Evolutionary conservation across 2,329 filamentous ascomycete species (phyloP), one percentile per base, ranked within the genome.

Genomic region (Madurella mycetomatis): DNA sequence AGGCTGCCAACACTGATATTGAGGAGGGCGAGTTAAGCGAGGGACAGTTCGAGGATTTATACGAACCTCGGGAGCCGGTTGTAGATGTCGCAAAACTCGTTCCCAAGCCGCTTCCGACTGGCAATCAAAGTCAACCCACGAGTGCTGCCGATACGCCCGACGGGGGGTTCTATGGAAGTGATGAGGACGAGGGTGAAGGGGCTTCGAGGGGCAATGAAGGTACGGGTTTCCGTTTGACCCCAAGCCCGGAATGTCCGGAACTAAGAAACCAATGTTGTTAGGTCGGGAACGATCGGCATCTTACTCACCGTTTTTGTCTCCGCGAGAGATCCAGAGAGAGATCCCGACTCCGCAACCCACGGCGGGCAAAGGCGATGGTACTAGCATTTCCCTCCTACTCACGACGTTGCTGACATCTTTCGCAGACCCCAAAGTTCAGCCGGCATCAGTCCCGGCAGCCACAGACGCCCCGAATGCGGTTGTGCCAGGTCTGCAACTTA

Each of bases 21-120:
- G 88, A 94, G 64, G 89, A 95, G 64, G 88, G 87, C 15, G 90
- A 95, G 67, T 68, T 94, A 31, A 88, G 83, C 59, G 89, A 92
- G 62, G 81, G 77, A 16, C 84, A 86, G 62, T 76, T 79, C 47
- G 79, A 83, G 47, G 79, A 83, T 61, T 63, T 78, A 2, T 83
- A 83, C 57, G 78, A 81, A 47, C 74, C 77, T 9, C 62, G 61
- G 45, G 64, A 62, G 13, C 47, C 56, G 34, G 44, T 32, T n/a
- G 19, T 49, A 2, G 45, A 30, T 42, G 42, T 40, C n/a, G 31
- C 13, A 17, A 43, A 47, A 40, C 7, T 42, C 1, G 47, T 32
- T 37, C 8, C 53, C 16, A 58, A 56, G 39, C 50, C 49, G 13
- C 40, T 42, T 2, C 41, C 52, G 1, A 37, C 37, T 19, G 46